phyloP scores from a whole-genome alignment of 2,329 filamentous ascomycete genomes.

The Parastagonospora avenae region DNA sequence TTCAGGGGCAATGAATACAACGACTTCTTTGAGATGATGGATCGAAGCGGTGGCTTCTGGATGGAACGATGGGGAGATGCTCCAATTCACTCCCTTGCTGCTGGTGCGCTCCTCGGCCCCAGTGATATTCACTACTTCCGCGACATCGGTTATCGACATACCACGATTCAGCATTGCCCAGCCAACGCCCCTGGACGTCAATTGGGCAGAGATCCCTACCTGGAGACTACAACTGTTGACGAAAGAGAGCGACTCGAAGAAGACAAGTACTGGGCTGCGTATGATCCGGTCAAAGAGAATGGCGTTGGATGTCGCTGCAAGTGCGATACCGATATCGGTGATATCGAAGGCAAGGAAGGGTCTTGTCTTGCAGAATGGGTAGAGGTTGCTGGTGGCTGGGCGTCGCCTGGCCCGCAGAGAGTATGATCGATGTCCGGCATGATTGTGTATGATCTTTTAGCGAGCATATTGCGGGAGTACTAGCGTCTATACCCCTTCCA shows the following conservation, averaged over 20 bases:
- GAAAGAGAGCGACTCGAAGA: constrained; percentile 87
- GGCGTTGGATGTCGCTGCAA: constrained; percentile 95
- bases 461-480: constrained; percentile 28
- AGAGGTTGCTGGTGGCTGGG: constrained; percentile 93
- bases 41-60: constrained; percentile 97
- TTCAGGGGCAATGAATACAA: constrained; percentile 97
- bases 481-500: constrained; percentile 16
- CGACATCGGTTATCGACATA: constrained; percentile 97
- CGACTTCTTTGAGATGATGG: constrained; percentile 99
- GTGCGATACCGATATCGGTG: constrained; percentile 96
- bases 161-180: constrained; percentile 97
- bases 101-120: constrained; percentile 80
- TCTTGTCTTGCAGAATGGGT: constrained; percentile 97
- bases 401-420: constrained; percentile 53
- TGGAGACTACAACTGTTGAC: constrained; percentile 80
- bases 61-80: constrained; percentile 99
- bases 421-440: constrained; percentile 8
- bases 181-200: constrained; percentile 92
- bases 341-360: constrained; percentile 96
- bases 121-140: constrained; percentile 97
- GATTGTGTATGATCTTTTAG: constrained; percentile 19
- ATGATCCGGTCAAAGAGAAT: constrained; percentile 88
- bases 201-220: constrained; percentile 76
- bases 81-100: constrained; percentile 95
- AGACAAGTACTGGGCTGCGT: constrained; percentile 93